phyloP scores from a whole-genome alignment of 768 basidiomycete genomes.

The Lentinula sp. region DNA sequence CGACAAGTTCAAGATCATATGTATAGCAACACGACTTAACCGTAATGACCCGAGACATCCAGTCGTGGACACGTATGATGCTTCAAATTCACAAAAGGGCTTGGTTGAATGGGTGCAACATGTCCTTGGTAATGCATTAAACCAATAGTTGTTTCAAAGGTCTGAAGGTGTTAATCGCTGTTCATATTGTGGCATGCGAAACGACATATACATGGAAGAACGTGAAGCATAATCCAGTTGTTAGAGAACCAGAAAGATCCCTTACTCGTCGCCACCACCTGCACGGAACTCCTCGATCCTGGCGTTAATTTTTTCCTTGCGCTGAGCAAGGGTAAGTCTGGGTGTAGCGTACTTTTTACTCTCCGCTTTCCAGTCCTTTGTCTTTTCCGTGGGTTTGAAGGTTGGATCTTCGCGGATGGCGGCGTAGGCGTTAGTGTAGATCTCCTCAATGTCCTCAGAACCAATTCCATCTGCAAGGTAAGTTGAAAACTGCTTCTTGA shows the following conservation, averaged over 20 bases:
- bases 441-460: constrained; percentile 95
- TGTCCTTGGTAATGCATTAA: constrained; percentile 36
- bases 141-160: constrained; percentile 2
- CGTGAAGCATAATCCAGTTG: not conserved
- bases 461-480: constrained; percentile 95
- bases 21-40: constrained; percentile 51
- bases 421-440: constrained; percentile 88
- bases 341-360: constrained; percentile 57
- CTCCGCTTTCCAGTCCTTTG: constrained; percentile 89
- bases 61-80: constrained; percentile 33
- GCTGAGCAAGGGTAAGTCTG: constrained; percentile 72
- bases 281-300: constrained; percentile 92
- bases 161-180: not conserved
- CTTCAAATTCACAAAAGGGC: constrained; percentile 21
- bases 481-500: constrained; percentile 95
- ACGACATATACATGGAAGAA: constrained; percentile 7
- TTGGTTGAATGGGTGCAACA: constrained; percentile 49
- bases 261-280: constrained; percentile 58
- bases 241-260: not conserved
- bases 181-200: constrained; percentile 12
- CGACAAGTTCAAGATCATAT: constrained; percentile 43
- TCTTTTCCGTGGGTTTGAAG: constrained; percentile 87
- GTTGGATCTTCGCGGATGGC: constrained; percentile 93
- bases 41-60: constrained; percentile 33
- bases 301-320: constrained; percentile 68